Evolutionary conservation across 108 stramenopile species (phyloP).

Genomic region (Skeletonema costatum): DNA sequence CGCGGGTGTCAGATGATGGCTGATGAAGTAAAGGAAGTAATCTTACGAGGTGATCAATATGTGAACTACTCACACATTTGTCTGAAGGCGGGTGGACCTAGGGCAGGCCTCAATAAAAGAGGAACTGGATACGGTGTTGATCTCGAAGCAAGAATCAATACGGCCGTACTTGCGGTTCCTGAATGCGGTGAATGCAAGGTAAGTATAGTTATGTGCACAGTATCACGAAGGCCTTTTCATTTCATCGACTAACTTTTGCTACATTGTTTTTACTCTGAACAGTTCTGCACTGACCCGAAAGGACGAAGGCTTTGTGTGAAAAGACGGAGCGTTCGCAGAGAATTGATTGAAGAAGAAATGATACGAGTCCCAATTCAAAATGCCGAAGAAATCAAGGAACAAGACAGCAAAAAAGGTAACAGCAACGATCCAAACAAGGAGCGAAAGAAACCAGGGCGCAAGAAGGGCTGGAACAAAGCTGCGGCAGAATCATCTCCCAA

Average conservation of each 20-base stretch:
- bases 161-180: conserved; percentile 66
- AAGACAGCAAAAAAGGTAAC: conserved; percentile 52
- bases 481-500: conserved; percentile 20
- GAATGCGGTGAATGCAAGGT: conserved; percentile 82
- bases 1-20: conserved; percentile 71
- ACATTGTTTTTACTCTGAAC: background rate
- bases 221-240: background rate
- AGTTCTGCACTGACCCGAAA: conserved; percentile 60
- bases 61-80: conserved; percentile 86
- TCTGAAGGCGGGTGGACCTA: conserved; percentile 76
- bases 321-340: conserved; percentile 62
- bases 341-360: conserved; percentile 67
- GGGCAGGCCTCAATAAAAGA: conserved; percentile 38
- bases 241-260: background rate
- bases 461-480: conserved; percentile 45
- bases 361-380: conserved; percentile 36
- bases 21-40: conserved; percentile 69
- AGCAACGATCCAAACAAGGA: conserved; percentile 22
- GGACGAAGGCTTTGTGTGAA: conserved; percentile 63
- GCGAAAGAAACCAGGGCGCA: conserved; percentile 47
- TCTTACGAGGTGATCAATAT: conserved; percentile 82
- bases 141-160: conserved; percentile 78
- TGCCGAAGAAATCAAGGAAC: conserved; percentile 36
- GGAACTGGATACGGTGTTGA: conserved; percentile 70
- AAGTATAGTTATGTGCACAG: background rate